These are phyloP conservation scores for Aspergillus sp. DNA, from an alignment of 2,329 filamentous ascomycete species.

Conservation along the genomic window DNA sequence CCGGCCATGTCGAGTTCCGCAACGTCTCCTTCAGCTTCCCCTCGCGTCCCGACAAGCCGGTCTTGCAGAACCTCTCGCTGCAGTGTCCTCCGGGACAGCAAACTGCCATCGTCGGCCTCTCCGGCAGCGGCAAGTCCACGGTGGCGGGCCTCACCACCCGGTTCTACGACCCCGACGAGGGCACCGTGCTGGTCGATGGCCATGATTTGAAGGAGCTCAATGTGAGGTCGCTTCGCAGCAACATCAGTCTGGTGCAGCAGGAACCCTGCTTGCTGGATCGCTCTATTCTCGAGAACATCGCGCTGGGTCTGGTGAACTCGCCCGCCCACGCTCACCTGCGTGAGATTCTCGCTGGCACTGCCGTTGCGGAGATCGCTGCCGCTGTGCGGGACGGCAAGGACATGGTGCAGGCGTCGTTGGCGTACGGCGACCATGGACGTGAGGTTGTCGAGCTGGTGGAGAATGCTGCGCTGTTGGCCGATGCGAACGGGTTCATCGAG, in stretches of 20 bases:
- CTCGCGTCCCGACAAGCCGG: slow-evolving; percentile 39
- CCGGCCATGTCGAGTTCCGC: slow-evolving; percentile 38
- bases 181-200: slow-evolving; percentile 37
- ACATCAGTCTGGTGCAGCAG: slow-evolving; percentile 40
- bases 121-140: slow-evolving; percentile 72
- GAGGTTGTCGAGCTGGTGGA: slow-evolving; percentile 4
- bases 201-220: slow-evolving; percentile 35
- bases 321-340: not conserved
- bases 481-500: slow-evolving; percentile 79
- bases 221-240: slow-evolving; percentile 19
- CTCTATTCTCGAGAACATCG: slow-evolving; percentile 79
- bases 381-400: slow-evolving; percentile 3
- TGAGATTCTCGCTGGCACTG: not conserved
- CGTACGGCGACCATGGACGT: not conserved
- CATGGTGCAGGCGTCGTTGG: slow-evolving; percentile 17
- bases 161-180: slow-evolving; percentile 60
- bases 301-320: slow-evolving; percentile 41
- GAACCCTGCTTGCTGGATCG: slow-evolving; percentile 81
- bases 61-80: slow-evolving; percentile 34
- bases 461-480: slow-evolving; percentile 5
- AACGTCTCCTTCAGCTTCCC: slow-evolving; percentile 34
- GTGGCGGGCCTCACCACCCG: slow-evolving; percentile 69
- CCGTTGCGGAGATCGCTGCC: slow-evolving; percentile 46
- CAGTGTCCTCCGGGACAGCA: slow-evolving; percentile 39
- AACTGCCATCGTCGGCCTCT: slow-evolving; percentile 69